phyloP scores from a whole-genome alignment of 306 rosid species.

The Myrica gale region DNA sequence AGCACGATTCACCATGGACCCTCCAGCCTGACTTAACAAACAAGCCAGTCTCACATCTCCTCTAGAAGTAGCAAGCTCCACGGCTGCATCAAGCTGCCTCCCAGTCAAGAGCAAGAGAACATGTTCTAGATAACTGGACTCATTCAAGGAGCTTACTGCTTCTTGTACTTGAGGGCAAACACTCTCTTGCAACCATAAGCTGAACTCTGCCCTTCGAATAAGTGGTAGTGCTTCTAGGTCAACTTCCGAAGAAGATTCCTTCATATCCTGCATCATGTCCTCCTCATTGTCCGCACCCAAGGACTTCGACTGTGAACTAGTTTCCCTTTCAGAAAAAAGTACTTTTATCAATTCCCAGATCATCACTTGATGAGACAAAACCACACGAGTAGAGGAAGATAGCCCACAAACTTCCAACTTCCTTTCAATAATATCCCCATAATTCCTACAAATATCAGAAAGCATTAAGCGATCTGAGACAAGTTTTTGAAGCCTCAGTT shows the following conservation, averaged over 20 bases:
- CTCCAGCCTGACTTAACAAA: conserved; percentile 92
- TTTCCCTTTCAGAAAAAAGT: conserved; percentile 77
- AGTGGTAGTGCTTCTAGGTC: conserved; percentile 86
- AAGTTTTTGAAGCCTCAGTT: conserved; percentile 70
- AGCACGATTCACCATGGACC: conserved; percentile 69
- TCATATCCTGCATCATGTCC: conserved; percentile 86
- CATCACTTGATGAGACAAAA: conserved; percentile 85
- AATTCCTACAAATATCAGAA: conserved; percentile 71
- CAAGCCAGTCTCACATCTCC: conserved; percentile 95
- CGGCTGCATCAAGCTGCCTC: conserved; percentile 82
- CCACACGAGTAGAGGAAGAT: conserved; percentile 53
- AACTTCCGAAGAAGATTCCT: conserved; percentile 58
- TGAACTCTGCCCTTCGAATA: conserved; percentile 89
- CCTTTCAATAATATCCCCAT: conserved; percentile 73
- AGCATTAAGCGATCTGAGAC: conserved; percentile 57
- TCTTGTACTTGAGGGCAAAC: conserved; percentile 77
- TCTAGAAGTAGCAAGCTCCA: conserved; percentile 71
- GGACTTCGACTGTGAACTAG: conserved; percentile 46
- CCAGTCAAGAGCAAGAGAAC: conserved; percentile 76
- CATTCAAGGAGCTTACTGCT: conserved; percentile 65
- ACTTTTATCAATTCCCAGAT: conserved; percentile 93
- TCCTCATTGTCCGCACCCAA: conserved; percentile 74
- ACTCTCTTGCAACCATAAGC: conserved; percentile 95
- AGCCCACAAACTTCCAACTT: conserved; percentile 72
- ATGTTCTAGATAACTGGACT: conserved; percentile 67